These are phyloP conservation scores for Ophiostoma ulmi DNA, from an alignment of 2,329 filamentous ascomycete species.

Conservation along the genomic window DNA sequence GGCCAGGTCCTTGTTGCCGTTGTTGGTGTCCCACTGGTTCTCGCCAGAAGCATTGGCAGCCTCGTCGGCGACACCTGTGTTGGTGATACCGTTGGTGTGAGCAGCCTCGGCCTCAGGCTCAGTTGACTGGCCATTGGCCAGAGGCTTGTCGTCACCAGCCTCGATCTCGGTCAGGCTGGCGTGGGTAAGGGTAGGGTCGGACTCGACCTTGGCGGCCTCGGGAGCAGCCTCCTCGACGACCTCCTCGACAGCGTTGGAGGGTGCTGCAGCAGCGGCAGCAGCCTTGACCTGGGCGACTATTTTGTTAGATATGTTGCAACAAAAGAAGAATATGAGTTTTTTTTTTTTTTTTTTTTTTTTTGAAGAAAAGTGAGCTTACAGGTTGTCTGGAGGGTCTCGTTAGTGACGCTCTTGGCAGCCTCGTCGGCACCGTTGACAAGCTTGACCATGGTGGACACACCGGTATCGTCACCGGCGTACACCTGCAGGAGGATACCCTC, in stretches of 20 bases:
- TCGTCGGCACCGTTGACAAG: constrained; percentile 69
- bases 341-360: too few relatives aligned
- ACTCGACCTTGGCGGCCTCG: constrained; percentile 36
- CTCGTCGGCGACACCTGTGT: constrained; percentile 47
- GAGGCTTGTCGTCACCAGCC: constrained; percentile 29
- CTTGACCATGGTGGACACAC: constrained; percentile 70
- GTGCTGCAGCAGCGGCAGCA: constrained; percentile 49
- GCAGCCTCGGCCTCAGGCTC: constrained; percentile 13
- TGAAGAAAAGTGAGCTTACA: constrained; percentile 46
- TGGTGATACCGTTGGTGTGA: constrained; percentile 33
- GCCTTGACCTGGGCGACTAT: constrained; percentile 57
- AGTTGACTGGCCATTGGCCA: constrained; percentile 22
- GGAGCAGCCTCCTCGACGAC: constrained; percentile 32
- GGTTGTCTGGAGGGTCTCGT: constrained; percentile 61
- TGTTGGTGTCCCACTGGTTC: constrained; percentile 56
- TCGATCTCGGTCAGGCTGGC: constrained; percentile 65
- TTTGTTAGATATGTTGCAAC: not conserved
- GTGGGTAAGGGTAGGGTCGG: constrained; percentile 63
- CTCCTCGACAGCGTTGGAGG: constrained; percentile 36
- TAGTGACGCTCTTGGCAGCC: constrained; percentile 58
- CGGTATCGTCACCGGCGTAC: constrained; percentile 70
- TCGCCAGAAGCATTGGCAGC: constrained; percentile 59
- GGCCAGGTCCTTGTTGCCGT: constrained; percentile 38
- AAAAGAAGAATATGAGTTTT: not conserved
- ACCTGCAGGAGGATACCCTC: constrained; percentile 74